These are phyloP conservation scores for Penicillium palitans DNA, from an alignment of 2,329 filamentous ascomycete genomes.

Conservation along the genomic window DNA sequence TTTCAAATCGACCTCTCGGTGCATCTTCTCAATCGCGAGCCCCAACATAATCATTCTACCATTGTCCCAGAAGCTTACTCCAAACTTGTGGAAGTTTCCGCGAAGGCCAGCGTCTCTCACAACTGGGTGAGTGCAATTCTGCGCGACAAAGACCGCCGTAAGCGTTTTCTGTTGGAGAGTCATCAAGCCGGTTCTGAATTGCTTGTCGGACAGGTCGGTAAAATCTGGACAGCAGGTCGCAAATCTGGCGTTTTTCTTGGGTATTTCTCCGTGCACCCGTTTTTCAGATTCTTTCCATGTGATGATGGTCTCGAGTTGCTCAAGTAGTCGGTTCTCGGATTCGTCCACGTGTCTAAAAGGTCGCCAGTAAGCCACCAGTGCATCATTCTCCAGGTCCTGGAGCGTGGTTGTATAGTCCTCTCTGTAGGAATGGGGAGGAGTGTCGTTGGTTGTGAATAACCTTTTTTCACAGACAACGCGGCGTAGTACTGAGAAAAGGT, in stretches of 20 bases:
- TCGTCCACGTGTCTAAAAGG: accelerated
- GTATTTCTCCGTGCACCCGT: accelerated
- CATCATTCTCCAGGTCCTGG: background rate
- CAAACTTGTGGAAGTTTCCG: background rate
- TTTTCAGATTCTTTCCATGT: background rate
- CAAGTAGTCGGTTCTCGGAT: background rate
- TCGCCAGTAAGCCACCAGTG: background rate
- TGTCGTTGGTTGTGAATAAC: background rate
- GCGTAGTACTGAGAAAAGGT: background rate
- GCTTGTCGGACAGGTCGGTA: accelerated
- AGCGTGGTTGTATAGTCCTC: background rate
- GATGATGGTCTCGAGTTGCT: background rate
- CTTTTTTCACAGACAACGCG: background rate
- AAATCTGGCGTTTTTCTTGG: background rate
- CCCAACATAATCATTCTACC: accelerated
- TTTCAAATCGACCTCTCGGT: background rate
- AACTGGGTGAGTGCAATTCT: background rate
- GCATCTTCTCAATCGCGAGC: background rate
- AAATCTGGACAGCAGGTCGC: background rate
- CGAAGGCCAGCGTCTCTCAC: background rate
- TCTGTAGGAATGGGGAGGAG: too few species aligned
- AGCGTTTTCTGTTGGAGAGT: background rate
- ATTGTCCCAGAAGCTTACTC: background rate
- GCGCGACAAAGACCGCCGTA: background rate
- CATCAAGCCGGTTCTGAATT: accelerated